Evolutionary conservation across 2,329 filamentous ascomycete species (phyloP), one percentile per base, ranked within the genome.

Genomic region (Laburnicola sp.): DNA sequence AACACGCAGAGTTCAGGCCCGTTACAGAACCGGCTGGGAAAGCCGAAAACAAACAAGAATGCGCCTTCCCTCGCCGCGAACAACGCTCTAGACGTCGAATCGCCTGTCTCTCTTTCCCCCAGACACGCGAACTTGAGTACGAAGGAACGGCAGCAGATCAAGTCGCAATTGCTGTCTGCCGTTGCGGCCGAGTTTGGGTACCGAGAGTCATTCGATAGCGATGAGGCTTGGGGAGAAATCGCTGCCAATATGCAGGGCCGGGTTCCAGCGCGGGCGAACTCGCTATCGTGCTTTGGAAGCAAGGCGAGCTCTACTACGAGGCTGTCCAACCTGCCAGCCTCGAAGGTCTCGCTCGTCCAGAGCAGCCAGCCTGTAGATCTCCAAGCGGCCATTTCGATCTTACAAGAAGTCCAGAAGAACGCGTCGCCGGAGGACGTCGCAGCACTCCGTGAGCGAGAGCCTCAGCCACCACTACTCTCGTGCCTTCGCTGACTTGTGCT

Each of bases 361-460:
- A 65, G 62, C 25, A 62, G 66, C 35, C 61, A 68, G 16, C 36
- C 50, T 7, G 68, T 78, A 34, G 77, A 80, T 51, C 53, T 79
- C 31, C 74, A 74, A 34, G 70, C 74, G 8, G 76, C 77, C 4
- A 75, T 79, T 34, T 66, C 65, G 26, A 64, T 80, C 31, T 56
- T 80, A 52, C 74, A 79, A 49, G 73, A 79, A 59, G 66, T 80
- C 50, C 76, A 75, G 62, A 78, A 75, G 62, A 77, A 68, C 37
- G 77, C 75, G 1, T 74, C 75, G 4, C 76, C 76, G 1, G 76
- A 79, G 46, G 76, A 80, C 49, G 65, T 80, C 28, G 76, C 75
- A 23, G 75, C 77, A 32, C 58, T 75, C 30, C 68, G 70, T 73
- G 65, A 59, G 68, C 34, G 65, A 26, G n/a, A 40, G 26, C 27